Evolutionary conservation across 2,329 filamentous ascomycete species (phyloP), one percentile per base, ranked within the genome.

Genomic region (Orbilia javanica): DNA sequence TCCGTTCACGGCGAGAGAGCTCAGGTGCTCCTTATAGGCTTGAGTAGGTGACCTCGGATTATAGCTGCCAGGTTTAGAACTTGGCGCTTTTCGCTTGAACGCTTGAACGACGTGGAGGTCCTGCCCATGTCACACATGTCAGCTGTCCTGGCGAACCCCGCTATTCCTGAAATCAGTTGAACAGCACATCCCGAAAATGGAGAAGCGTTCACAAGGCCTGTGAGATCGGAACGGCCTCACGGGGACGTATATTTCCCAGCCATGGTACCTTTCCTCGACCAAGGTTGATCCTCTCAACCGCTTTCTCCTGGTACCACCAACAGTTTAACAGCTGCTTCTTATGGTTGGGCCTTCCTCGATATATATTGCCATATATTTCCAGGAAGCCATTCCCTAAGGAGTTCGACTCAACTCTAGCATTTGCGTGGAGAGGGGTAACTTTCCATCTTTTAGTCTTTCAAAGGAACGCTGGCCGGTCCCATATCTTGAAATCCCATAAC

Each of bases 51-150:
- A 60, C 53, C 34, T 60, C 55, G 55, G 55, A 60, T 27, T 60
- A 20, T 60, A 8, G 55, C 15, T 60, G 42, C 55, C 55, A 39
- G 8, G 55, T 60, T 60, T 42, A 60, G 55, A 60, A 4, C 55
- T 60, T 60, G 55, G 55, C 55, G 34, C 55, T 27, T 42, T 50
- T 73, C 60, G 60, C 69, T 42, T 46, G 31, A 27, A 55, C 34
- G 68, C 60, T 65, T 65, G 69, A 73, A 72, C 68, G 68, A 72
- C 68, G 68, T 72, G 68, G 68, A 55, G 42, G 42, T 42, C 48
- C 36, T 68, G 57, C 57, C 70, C 70, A 74, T 68, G 70, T 67
- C 70, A 66, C 69, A 60, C 69, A 66, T 66, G 69, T 73, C 69
- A 73, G 69, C 60, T 73, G 69, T 39, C 42, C 66, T 39, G 48